Base-by-base conservation (phyloP, 129 eudicot genomes). In the Artemisia tridentata region DNA sequence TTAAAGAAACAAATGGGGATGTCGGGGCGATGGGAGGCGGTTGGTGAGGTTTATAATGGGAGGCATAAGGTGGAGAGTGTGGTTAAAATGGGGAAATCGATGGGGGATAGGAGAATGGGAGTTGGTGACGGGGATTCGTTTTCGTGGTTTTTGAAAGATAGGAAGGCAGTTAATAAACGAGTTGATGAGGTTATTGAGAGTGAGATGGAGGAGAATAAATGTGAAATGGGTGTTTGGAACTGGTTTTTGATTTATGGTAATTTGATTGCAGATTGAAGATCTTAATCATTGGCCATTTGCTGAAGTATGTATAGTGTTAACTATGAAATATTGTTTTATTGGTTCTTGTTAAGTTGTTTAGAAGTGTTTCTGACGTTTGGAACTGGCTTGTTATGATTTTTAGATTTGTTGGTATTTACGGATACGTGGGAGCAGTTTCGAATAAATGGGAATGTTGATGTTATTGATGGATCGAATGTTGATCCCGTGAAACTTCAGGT, bases 341-440 rank as follows among this genome's bases (percentile, higher is more conserved):
- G 27, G 7, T 48, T 54, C 4, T 38, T 38, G 45, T 38, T 38
- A 7, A 38, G 45, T 38, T 38, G 45, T 38, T 38, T 38, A 7
- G 41, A 6, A 19, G 29, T 7, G 62, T 25, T 20, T 18, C 3
- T 19, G 62, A 14, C 2, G 62, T 56, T 56, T 57, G 45, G 13
- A 25, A 34, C 9, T 56, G 65, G 46, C 29, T 60, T 7, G 46
- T 66, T 31, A 18, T 76, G 65, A 59, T 72, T 43, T 84, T 43
- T 85, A 92, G 99, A 84, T 90, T 58, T 93, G 99, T 65, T 93
- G 99, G 99, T 90, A 90, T 73, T 87, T 67, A 86, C 93, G 25
- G 93, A 90, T 38, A 66, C 97, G 2, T 93, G 99, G 99, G 99
- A 93, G 81, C 97, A 90, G 57, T 93, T 90, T 51, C 90, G 96